Evolutionary conservation across 192 early-diverging fungal species (phyloP).

Genomic region (Entophlyctis luteolus): DNA sequence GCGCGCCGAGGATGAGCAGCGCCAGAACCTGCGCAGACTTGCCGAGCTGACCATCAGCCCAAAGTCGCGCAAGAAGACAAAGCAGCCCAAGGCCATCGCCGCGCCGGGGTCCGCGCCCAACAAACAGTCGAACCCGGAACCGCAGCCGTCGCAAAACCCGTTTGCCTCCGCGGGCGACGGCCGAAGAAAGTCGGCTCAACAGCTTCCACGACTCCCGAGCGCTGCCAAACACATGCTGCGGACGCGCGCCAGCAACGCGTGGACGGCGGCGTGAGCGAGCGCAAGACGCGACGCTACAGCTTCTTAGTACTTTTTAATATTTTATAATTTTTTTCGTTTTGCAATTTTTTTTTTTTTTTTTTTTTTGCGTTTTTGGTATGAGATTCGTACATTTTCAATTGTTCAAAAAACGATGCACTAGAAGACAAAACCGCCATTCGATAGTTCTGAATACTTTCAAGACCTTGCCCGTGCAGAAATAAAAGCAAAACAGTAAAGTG

Average conservation of each 20-base stretch:
- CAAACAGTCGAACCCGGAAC: not conserved
- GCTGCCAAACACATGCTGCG: not conserved
- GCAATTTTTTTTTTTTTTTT: too few species aligned
- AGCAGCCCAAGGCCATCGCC: not conserved
- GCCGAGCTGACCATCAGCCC: not conserved
- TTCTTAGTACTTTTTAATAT: too few species aligned
- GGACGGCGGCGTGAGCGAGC: not conserved
- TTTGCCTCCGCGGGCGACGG: not conserved
- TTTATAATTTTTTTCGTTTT: too few species aligned
- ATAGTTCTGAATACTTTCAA: too few species aligned
- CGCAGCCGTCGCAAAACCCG: not conserved
- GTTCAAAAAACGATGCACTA: too few species aligned
- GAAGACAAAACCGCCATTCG: too few species aligned
- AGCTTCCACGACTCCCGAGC: not conserved
- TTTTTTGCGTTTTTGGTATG: too few species aligned
- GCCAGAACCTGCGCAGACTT: not conserved
- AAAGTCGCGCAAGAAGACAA: not conserved
- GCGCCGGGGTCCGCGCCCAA: not conserved
- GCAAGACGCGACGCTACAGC: too few species aligned
- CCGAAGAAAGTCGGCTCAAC: not conserved
- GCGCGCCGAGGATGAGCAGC: constrained; percentile 3
- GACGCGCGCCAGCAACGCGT: not conserved
- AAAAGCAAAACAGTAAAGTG: too few species aligned
- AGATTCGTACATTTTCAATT: too few species aligned
- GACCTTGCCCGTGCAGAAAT: too few species aligned